Base-by-base conservation (phyloP, 1,284 basidiomycete genomes). In the Cerioporus squamosus region DNA sequence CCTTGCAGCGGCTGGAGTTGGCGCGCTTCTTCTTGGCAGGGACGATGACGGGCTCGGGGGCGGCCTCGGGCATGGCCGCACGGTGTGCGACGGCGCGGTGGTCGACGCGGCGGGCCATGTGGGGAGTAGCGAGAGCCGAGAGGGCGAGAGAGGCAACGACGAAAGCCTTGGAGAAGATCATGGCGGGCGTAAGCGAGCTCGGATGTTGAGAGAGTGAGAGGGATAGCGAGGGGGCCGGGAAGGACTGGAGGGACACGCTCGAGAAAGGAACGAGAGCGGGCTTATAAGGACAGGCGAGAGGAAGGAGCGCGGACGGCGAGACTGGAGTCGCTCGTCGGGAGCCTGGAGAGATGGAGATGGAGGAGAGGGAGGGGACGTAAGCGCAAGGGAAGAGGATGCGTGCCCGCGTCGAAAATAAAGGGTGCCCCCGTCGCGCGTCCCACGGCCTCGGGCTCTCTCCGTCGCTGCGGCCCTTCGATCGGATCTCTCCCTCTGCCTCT, bases 131-230 rank as follows among this genome's bases (percentile, higher is more conserved):
- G 54, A 75, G 60, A 59, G 75, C 77, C 31, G 78, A 74, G 66
- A 80, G 69, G 59, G 77, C 74, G 70, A 81, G 59, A 66, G 78
- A 72, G 68, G 84, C 63, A 65, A 83, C 64, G 62, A 81, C 66
- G 66, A 85, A 43, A 71, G 81, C 62, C 61, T 69, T 71, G 68
- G 72, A 56, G 73, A 85, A 76, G 63, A 74, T 77, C 83, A 86
- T 86, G 67, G 66, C 60, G 33, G 33, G 10, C 33, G 33, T 63
- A 62, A 18, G 31, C 39, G 43, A 49, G 53, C 24, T 44, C 24
- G 15, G 42, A 40, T 22, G 42, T 15, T 12, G 49, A 64, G 60
- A 54, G 60, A 64, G 57, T 58, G 66, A 53, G 49, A 64, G 59
- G 55, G 36, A 47, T 60, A 51, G 62, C 44, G 65, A 64, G 65